These are phyloP conservation scores for Ottelia alismoides DNA, from an alignment of 106 monocot genomes.

Conservation along the genomic window DNA sequence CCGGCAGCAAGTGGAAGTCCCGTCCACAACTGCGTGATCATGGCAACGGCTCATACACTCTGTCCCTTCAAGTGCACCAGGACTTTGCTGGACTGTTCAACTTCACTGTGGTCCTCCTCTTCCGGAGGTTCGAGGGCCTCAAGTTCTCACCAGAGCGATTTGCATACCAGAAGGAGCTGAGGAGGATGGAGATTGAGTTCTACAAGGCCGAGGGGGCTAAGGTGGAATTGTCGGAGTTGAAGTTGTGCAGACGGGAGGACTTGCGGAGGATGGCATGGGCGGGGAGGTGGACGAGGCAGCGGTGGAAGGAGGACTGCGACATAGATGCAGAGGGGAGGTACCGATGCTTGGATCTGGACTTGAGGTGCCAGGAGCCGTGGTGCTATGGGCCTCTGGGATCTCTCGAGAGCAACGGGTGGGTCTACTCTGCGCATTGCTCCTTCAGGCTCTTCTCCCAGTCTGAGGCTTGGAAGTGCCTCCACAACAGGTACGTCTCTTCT, in stretches of 20 bases:
- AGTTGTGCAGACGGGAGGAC: constrained; percentile 24
- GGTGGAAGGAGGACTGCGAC: constrained; percentile 19
- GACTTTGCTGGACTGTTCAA: constrained; percentile 40
- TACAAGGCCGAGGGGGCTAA: not conserved
- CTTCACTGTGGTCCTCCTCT: constrained; percentile 60
- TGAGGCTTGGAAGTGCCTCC: constrained; percentile 53
- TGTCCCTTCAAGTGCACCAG: constrained; percentile 55
- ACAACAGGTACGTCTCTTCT: too few species aligned
- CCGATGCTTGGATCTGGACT: constrained; percentile 35
- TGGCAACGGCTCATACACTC: constrained; percentile 72
- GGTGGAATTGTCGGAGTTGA: not conserved
- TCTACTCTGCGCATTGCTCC: constrained; percentile 77
- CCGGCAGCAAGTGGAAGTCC: constrained; percentile 51
- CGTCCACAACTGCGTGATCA: constrained; percentile 55
- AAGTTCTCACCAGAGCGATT: constrained; percentile 71
- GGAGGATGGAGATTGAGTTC: constrained; percentile 31
- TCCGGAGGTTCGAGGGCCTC: constrained; percentile 63
- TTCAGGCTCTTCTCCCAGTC: constrained; percentile 39
- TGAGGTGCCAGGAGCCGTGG: constrained; percentile 55
- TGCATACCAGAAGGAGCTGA: constrained; percentile 30
- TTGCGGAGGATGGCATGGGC: constrained; percentile 31
- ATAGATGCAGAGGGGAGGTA: constrained; percentile 46
- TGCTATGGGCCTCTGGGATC: constrained; percentile 46
- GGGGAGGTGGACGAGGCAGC: constrained; percentile 74
- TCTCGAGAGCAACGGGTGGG: constrained; percentile 94